Base-by-base conservation (phyloP, 148 eudicot genomes). In the Heliamphora exappendiculata region DNA sequence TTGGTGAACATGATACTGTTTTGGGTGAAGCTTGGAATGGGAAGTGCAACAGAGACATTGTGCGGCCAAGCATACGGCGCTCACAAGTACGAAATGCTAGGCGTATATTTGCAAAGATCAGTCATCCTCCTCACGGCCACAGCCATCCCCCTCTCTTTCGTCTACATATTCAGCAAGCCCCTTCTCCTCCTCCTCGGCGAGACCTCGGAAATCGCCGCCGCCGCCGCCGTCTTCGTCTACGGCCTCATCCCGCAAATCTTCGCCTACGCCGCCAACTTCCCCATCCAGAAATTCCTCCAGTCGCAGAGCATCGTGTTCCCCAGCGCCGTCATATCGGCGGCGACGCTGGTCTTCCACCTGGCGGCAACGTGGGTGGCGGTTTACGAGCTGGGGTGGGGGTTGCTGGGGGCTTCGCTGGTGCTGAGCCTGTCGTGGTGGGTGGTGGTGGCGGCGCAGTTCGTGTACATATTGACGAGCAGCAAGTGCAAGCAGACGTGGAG, bases 11-110 rank as follows among this genome's bases (percentile, higher is more conserved):
- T n/a, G n/a, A n/a, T n/a, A n/a, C n/a, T n/a, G n/a, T n/a, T 54
- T 13, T 44, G 19, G 64, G 44, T 79, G n/a, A n/a, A 89, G 90
- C 81, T 89, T 5, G 93, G 93, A 1, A 89, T 89, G 90, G 93
- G 89, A 31, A 89, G 93, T 66, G 93, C 93, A 19, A 89, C 86
- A 29, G 93, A 89, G 68, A 89, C 93, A 1, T 83, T 87, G 2
- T 89, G 93, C 63, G 93, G 93, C 9, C 91, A 89, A 83, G 93
- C 93, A 3, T 89, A 84, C 49, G 93, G 93, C 0, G 93, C 91
- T 20, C 83, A 77, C n/a, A 75, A 73, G 22, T 85, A 82, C 81
- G 84, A 80, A 9, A 86, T 89, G 91, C 79, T 89, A 20, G 93
- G 93, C 22, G 72, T 86, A 51, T 89, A 89, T 72, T 81, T 89